Evolutionary conservation across 129 eudicot species (phyloP).

Genomic region (Heracleum sosnowskyi): DNA sequence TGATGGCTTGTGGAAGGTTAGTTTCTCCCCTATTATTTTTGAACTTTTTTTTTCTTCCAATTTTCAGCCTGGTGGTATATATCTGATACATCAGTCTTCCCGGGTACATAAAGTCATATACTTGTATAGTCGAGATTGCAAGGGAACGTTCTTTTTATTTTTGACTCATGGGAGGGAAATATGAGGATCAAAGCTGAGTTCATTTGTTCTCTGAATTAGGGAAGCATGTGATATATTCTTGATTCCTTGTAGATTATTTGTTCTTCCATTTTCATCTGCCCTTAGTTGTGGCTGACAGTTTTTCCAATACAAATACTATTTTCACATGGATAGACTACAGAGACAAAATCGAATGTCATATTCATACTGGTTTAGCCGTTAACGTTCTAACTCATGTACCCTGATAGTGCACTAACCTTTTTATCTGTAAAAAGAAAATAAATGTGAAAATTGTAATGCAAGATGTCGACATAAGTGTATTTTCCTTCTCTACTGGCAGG

Average conservation of each 20-base stretch:
- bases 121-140: too few species aligned
- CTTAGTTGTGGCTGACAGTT: neutral
- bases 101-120: neutral
- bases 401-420: neutral
- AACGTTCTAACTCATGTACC: neutral
- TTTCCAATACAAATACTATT: neutral
- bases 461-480: neutral
- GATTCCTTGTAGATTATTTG: neutral
- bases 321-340: neutral
- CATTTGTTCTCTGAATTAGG: neutral
- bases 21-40: neutral
- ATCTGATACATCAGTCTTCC: neutral
- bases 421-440: too few species aligned
- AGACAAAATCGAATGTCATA: neutral
- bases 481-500: conserved; percentile 30
- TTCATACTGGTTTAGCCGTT: neutral
- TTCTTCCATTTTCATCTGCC: neutral
- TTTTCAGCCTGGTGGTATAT: neutral
- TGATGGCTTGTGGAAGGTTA: conserved; percentile 93
- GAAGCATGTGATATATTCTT: neutral
- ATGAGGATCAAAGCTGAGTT: neutral
- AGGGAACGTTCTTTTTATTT: too few species aligned
- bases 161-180: neutral
- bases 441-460: neutral
- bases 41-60: neutral